phyloP scores from a whole-genome alignment of 306 rosid genomes.

The Abrus precatorius region DNA sequence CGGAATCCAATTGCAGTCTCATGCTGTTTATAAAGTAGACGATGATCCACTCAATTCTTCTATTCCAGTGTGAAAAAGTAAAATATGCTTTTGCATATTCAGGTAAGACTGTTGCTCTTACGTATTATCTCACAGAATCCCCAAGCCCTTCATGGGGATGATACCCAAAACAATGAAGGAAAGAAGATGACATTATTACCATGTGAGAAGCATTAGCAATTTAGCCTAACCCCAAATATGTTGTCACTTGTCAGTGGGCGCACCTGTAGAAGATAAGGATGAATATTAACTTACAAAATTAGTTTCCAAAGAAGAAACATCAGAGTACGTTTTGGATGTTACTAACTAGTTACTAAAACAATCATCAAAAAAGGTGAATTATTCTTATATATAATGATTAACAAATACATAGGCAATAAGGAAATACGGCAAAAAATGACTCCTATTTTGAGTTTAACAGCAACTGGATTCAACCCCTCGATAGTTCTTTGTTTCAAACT shows the following conservation, averaged over 20 bases:
- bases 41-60: slow-evolving; percentile 39
- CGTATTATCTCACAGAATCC: slow-evolving; percentile 22
- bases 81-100: slow-evolving; percentile 51
- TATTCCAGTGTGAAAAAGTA: slow-evolving; percentile 42
- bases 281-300: slow-evolving; percentile 16
- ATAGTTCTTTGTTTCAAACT: no score
- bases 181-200: slow-evolving; percentile 31
- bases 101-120: slow-evolving; percentile 35
- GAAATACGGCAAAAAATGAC: background rate
- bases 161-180: slow-evolving; percentile 29
- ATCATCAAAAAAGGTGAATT: slow-evolving; percentile 10
- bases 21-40: slow-evolving; percentile 34
- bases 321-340: background rate
- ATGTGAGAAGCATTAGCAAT: slow-evolving; percentile 23
- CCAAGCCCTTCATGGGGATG: slow-evolving; percentile 41
- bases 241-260: slow-evolving; percentile 39
- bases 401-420: background rate
- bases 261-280: slow-evolving; percentile 40
- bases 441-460: background rate
- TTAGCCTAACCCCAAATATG: slow-evolving; percentile 34
- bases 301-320: slow-evolving; percentile 25
- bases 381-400: background rate
- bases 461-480: background rate
- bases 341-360: background rate
- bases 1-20: slow-evolving; percentile 33